Evolutionary conservation across 805 yeast species (phyloP), one percentile per base, ranked within the genome.

Genomic region (Komagataella phaffii): DNA sequence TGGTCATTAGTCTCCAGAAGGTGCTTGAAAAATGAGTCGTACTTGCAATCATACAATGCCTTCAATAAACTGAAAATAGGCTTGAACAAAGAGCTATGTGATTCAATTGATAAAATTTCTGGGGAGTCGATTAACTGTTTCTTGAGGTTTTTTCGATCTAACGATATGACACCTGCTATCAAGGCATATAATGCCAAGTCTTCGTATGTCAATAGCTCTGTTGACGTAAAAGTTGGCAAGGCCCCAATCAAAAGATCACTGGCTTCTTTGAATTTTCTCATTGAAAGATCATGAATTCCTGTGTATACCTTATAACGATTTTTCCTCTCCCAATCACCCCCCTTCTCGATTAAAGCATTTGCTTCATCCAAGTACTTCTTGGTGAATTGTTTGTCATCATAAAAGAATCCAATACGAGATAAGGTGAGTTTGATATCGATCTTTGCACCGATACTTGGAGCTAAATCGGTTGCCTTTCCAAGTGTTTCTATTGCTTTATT

Each of bases 251-350:
- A 75, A 55, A 91, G 71, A 51, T 80, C 80, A 2, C 97, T 80
- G 2, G 98, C 96, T 58, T 87, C 95, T 45, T 72, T 73, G 61
- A 93, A 93, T 59, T 88, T 81, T 62, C 99, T 81, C 24, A 90
- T 82, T 6, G 96, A 84, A 77, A 93, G 70, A 44, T 79, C 71
- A 64, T 88, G 87, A 49, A 93, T 75, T 19, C 99, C 99, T 53
- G 78, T 69, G 68, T 93, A 93, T 5, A 97, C 87, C 72, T 93
- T 93, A 74, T 79, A 88, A 58, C 96, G 74, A 70, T 93, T 93
- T 62, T 96, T 82, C 68, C 99, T 86, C 70, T 93, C 99, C 99
- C 99, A 93, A 66, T 93, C 99, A 55, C 99, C 99, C 52, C 98
- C 99, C 61, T 88, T 86, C 61, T 91, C 98, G 61, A 93, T 88